Evolutionary conservation across 164 flowering plant species (phyloP).

Genomic region (Sextonia rubra): DNA sequence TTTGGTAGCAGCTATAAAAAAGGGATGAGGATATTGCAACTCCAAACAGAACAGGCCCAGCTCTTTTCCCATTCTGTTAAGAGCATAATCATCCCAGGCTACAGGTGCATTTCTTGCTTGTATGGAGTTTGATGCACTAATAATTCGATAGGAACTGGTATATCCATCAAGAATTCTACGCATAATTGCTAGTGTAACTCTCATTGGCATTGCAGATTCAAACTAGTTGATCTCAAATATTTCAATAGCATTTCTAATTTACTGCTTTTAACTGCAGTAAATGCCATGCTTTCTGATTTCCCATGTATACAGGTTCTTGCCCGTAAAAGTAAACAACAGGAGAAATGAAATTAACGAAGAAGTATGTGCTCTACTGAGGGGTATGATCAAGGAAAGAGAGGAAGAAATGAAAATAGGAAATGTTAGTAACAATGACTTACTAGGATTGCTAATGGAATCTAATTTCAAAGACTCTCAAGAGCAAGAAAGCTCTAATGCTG

Average conservation of each 20-base stretch:
- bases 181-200: too few relatives aligned
- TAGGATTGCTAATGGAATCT: conserved; percentile 12
- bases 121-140: neutral
- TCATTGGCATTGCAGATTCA: too few relatives aligned
- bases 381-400: conserved; percentile 12
- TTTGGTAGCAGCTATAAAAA: conserved; percentile 11
- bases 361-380: neutral
- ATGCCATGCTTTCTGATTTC: too few relatives aligned
- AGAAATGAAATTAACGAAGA: conserved; percentile 7
- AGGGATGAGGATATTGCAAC: conserved; percentile 25
- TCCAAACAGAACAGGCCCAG: conserved; percentile 4
- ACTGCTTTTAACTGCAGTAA: too few relatives aligned
- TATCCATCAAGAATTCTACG: too few relatives aligned
- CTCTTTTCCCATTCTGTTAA: conserved; percentile 3
- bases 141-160: too few relatives aligned
- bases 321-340: conserved; percentile 6
- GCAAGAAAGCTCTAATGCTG: neutral
- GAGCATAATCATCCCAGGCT: conserved; percentile 35
- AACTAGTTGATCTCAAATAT: too few relatives aligned
- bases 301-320: conserved; percentile 8
- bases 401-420: conserved; percentile 8
- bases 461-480: neutral
- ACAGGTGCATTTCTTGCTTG: conserved; percentile 19
- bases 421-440: conserved; percentile 2
- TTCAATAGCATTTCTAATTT: too few relatives aligned